Evolutionary conservation across 2,329 filamentous ascomycete species (phyloP).

Genomic region (Corniculantispora saksenae): DNA sequence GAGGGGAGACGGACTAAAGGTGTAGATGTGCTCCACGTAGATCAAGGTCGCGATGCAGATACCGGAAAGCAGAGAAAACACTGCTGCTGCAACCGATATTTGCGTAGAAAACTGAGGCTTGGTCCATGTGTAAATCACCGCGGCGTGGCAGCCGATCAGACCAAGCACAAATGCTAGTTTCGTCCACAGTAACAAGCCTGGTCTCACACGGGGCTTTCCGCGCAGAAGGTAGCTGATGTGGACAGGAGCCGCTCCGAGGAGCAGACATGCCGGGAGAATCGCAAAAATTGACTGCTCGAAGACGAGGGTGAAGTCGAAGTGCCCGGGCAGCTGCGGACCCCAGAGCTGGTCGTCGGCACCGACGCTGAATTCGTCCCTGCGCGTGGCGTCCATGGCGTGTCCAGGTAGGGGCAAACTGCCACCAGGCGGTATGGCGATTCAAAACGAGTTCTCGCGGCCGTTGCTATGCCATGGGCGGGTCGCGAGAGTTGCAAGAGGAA

Average conservation of each 20-base stretch:
- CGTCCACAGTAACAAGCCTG: not conserved
- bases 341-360: not conserved
- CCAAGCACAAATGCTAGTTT: not conserved
- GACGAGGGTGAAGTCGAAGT: not conserved
- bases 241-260: not conserved
- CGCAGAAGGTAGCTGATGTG: not conserved
- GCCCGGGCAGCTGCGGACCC: not conserved
- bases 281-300: constrained; percentile 1
- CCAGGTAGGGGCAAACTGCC: no score
- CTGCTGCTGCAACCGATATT: not conserved
- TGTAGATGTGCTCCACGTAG: not conserved
- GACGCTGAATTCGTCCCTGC: no score
- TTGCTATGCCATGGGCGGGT: no score
- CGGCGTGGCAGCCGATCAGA: not conserved
- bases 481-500: no score
- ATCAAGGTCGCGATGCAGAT: not conserved
- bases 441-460: no score
- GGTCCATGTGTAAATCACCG: not conserved
- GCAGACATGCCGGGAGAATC: not conserved
- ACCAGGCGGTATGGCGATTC: no score
- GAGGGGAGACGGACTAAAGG: not conserved
- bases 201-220: not conserved
- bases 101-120: not conserved
- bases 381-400: no score
- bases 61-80: not conserved